Percentiles rank a stretch among this genome's conserved stretches.
These are phyloP conservation scores for Cryptococcus sp. DNA, from an alignment of 1,284 basidiomycete species.

Conservation along the genomic window DNA sequence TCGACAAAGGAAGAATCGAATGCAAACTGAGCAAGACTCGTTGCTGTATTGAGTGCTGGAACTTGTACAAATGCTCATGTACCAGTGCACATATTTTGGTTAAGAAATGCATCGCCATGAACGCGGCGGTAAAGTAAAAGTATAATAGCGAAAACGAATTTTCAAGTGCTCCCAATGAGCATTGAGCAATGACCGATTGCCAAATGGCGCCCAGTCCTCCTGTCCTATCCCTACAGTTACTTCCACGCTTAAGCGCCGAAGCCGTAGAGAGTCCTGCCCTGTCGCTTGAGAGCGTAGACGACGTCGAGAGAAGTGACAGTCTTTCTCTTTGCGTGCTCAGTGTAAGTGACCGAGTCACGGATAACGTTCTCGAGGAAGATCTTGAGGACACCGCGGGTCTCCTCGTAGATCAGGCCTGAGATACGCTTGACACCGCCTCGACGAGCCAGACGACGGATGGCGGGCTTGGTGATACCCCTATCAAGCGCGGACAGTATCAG, in stretches of 20 bases:
- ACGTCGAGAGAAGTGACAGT: constrained; percentile 74
- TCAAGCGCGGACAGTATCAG: background rate
- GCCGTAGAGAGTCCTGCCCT: constrained; percentile 82
- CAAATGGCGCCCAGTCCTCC: too few relatives aligned
- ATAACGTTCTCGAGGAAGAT: constrained; percentile 70
- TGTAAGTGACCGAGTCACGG: constrained; percentile 82
- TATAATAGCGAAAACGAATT: background rate
- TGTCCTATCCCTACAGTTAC: background rate
- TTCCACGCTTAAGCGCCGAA: constrained; percentile 61
- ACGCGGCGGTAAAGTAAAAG: constrained; percentile 8
- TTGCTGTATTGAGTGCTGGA: too few relatives aligned
- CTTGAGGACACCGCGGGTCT: constrained; percentile 81
- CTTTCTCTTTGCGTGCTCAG: constrained; percentile 89
- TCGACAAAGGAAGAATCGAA: too few relatives aligned
- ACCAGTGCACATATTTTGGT: background rate
- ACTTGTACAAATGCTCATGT: too few relatives aligned
- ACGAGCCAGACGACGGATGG: constrained; percentile 87
- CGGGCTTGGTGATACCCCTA: constrained; percentile 75
- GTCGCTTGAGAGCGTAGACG: constrained; percentile 87
- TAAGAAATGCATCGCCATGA: constrained; percentile 14
- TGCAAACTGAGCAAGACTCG: too few relatives aligned
- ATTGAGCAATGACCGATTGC: too few relatives aligned
- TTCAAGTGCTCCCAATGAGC: too few relatives aligned
- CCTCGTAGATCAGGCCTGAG: constrained; percentile 83
- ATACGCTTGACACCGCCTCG: constrained; percentile 92